These are phyloP conservation scores for Primulina eburnea DNA, from an alignment of 257 asterid genomes.

Conservation along the genomic window DNA sequence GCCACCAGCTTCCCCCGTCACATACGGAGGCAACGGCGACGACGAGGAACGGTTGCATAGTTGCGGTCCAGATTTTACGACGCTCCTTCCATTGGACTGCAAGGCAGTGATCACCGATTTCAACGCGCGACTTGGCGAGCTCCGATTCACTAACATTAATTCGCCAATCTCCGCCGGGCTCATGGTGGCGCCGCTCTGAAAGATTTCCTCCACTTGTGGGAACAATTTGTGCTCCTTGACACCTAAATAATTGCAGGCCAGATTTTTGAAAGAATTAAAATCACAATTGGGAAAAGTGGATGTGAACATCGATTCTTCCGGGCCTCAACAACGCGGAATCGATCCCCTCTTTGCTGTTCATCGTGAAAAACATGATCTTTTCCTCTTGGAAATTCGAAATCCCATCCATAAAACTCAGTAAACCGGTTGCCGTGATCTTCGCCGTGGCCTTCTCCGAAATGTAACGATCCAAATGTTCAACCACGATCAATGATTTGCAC, in stretches of 20 bases:
- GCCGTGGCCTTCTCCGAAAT: constrained; percentile 33
- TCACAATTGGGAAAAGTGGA: constrained; percentile 54
- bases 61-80: constrained; percentile 27
- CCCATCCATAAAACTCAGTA: constrained; percentile 70
- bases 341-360: constrained; percentile 50
- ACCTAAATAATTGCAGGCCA: constrained; percentile 52
- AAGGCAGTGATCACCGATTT: constrained; percentile 56
- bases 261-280: constrained; percentile 47
- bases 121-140: constrained; percentile 66
- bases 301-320: constrained; percentile 59
- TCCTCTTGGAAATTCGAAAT: constrained; percentile 44
- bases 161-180: constrained; percentile 68
- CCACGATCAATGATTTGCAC: constrained; percentile 47
- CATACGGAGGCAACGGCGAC: constrained; percentile 35
- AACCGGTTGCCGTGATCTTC: constrained; percentile 41
- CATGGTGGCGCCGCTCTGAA: constrained; percentile 54
- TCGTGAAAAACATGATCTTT: constrained; percentile 58
- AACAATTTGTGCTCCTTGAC: constrained; percentile 58
- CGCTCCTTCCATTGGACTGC: constrained; percentile 34
- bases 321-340: constrained; percentile 54
- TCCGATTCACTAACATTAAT: constrained; percentile 53
- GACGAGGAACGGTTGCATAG: constrained; percentile 33
- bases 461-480: constrained; percentile 58
- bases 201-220: constrained; percentile 59
- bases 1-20: constrained; percentile 44